phyloP scores from a whole-genome alignment of 2,329 filamentous ascomycete species.

The Botrytis sinoallii region DNA sequence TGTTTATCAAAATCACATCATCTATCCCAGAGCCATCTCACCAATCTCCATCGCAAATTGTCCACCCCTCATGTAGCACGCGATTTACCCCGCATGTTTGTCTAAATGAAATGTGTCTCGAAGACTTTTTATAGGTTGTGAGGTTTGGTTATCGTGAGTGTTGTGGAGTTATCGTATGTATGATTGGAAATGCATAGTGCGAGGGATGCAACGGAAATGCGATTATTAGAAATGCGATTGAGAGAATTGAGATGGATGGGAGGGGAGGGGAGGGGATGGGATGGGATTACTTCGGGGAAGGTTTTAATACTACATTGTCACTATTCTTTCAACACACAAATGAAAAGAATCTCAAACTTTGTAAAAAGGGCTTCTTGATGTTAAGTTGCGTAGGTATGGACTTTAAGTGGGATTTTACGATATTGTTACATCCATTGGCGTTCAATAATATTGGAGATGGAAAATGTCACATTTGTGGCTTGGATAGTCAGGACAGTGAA shows the following conservation, averaged over 20 bases:
- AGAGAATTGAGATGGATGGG: neutral
- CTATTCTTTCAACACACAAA: neutral
- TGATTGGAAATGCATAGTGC: neutral
- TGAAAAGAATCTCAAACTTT: neutral
- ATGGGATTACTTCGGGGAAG: neutral
- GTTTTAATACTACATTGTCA: neutral
- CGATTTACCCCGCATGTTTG: slow-evolving; percentile 11
- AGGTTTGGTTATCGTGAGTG: neutral
- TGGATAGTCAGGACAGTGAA: neutral
- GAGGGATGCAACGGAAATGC: neutral
- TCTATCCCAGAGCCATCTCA: neutral
- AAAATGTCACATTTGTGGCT: neutral
- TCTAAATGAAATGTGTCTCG: neutral
- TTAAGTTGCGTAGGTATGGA: neutral
- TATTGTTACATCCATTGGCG: neutral
- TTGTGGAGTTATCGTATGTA: neutral
- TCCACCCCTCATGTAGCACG: neutral
- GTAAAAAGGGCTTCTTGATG: accelerated
- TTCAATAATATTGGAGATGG: neutral
- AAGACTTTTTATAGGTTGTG: neutral
- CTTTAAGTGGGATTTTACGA: neutral
- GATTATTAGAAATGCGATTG: neutral
- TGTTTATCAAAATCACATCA: neutral
- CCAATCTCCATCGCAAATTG: neutral
- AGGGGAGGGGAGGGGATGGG: neutral